These are phyloP conservation scores for Aspergillus japonicus DNA, from an alignment of 2,329 filamentous ascomycete species.

Conservation along the genomic window DNA sequence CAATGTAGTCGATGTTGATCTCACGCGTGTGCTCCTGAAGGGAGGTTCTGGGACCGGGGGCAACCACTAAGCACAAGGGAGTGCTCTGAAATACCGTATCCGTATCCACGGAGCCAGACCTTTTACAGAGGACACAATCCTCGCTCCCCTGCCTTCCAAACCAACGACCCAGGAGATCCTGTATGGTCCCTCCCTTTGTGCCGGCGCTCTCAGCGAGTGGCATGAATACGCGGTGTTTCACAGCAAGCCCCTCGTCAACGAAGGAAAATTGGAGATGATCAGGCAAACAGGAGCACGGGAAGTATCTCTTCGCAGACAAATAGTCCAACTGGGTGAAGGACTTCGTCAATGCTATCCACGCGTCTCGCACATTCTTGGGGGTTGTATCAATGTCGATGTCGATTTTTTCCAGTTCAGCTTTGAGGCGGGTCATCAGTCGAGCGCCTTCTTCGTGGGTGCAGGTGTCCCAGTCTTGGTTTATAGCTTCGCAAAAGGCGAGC, in stretches of 20 bases:
- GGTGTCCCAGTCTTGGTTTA: constrained; percentile 32
- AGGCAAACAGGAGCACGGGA: neutral
- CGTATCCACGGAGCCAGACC: neutral
- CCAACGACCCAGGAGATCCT: constrained; percentile 20
- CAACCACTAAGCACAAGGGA: constrained; percentile 33
- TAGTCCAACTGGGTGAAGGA: neutral
- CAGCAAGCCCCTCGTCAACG: no score
- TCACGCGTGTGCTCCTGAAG: constrained; percentile 27
- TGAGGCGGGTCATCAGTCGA: constrained; percentile 23
- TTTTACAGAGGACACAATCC: constrained; percentile 13
- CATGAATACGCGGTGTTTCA: no score
- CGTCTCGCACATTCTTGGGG: neutral
- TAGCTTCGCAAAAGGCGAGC: constrained; percentile 28
- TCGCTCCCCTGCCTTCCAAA: constrained; percentile 9
- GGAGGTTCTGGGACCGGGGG: constrained; percentile 9
- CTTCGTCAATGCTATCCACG: neutral
- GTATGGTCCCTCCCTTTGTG: constrained; percentile 18
- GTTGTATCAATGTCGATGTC: neutral
- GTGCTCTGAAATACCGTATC: constrained; percentile 21
- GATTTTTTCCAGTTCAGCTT: neutral
- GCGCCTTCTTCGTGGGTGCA: constrained; percentile 12
- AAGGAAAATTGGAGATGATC: no score
- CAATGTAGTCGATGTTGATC: constrained; percentile 25
- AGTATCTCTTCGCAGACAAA: neutral
- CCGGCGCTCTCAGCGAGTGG: constrained; percentile 7